These are phyloP conservation scores for Colletotrichum eleusines DNA, from an alignment of 2,329 filamentous ascomycete species.

Conservation along the genomic window DNA sequence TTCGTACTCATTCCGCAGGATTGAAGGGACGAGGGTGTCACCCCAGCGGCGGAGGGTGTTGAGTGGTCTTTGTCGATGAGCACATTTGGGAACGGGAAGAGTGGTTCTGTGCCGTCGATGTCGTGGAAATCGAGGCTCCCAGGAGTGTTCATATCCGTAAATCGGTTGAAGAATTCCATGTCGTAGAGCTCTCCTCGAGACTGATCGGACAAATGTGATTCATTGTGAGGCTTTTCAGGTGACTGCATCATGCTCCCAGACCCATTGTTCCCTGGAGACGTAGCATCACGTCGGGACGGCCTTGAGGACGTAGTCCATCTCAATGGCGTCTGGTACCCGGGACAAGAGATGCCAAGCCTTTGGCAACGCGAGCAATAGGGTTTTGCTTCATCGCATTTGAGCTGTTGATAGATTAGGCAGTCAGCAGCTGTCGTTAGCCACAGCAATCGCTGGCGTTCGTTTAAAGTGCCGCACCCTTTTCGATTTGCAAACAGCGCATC, in stretches of 20 bases:
- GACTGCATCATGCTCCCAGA: background rate
- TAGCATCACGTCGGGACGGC: background rate
- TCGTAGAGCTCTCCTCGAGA: background rate
- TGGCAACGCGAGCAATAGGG: slow-evolving; percentile 22
- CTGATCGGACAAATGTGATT: background rate
- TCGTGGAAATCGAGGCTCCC: slow-evolving; percentile 1
- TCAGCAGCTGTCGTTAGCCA: background rate
- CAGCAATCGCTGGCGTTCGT: too few species aligned
- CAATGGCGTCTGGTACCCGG: slow-evolving; percentile 9
- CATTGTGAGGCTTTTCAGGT: too few species aligned
- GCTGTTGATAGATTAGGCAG: background rate
- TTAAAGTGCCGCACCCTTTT: slow-evolving; percentile 7
- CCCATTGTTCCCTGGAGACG: background rate
- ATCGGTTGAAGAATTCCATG: slow-evolving; percentile 7
- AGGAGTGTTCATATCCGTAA: background rate
- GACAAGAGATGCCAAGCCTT: slow-evolving; percentile 25
- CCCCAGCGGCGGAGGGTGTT: background rate
- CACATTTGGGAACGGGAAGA: background rate
- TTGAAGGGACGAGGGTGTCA: background rate
- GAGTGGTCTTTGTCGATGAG: background rate
- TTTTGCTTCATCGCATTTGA: slow-evolving; percentile 29
- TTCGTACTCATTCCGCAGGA: too few species aligned
- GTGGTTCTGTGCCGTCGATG: background rate
- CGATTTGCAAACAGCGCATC: slow-evolving; percentile 32
- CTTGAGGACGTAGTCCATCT: slow-evolving; percentile 16